These are phyloP conservation scores for Haematococcus sp. DNA, from an alignment of 139 green algal species.

Conservation along the genomic window DNA sequence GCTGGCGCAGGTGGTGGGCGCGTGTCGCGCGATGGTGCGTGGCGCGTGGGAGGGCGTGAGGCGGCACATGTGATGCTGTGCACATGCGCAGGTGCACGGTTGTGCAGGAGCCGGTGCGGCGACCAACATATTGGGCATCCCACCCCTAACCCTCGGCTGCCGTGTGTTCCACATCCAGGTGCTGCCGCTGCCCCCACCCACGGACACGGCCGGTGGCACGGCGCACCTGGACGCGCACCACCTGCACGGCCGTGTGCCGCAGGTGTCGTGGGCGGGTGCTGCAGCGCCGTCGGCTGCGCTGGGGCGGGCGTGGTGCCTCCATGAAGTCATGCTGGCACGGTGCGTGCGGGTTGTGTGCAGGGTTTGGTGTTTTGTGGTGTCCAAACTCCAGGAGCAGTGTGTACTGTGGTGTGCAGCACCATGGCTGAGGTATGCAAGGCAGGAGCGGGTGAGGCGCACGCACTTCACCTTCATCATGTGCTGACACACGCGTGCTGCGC, in stretches of 20 bases:
- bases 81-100: background rate
- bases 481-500: too few relatives aligned
- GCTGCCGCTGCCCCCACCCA: too few relatives aligned
- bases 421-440: background rate
- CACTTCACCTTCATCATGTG: too few relatives aligned
- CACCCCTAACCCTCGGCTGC: background rate
- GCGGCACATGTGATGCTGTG: background rate
- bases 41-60: background rate
- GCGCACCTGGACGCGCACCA: background rate
- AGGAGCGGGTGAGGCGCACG: background rate
- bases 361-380: too few relatives aligned
- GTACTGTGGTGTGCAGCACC: too few relatives aligned
- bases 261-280: background rate
- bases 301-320: slow-evolving; percentile 12
- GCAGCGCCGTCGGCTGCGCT: background rate
- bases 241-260: background rate
- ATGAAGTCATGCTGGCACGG: slow-evolving; percentile 7
- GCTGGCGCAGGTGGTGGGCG: background rate
- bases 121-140: background rate
- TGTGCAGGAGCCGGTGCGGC: background rate
- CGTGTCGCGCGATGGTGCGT: slow-evolving; percentile 7
- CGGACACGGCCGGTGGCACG: background rate
- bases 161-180: background rate
- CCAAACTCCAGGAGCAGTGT: too few relatives aligned
- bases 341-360: background rate